These are phyloP conservation scores for Backusella psychrophila DNA, from an alignment of 192 early-diverging fungal species.

Conservation along the genomic window DNA sequence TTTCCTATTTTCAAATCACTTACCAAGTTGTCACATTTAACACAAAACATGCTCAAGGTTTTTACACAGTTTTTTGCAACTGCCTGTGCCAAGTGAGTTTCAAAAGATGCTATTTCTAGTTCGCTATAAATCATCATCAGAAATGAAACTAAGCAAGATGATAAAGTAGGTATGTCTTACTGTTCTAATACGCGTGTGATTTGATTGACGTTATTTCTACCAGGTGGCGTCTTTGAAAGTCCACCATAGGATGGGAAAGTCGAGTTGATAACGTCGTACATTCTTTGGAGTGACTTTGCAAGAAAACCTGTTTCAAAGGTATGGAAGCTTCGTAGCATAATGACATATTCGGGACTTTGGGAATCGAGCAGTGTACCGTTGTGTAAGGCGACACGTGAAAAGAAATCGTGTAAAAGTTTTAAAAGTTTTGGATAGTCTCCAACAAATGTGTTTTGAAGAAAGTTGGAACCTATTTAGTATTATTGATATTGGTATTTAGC, in stretches of 20 bases:
- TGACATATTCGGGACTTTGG: conserved; percentile 44
- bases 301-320: conserved; percentile 48
- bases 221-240: conserved; percentile 33
- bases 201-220: conserved; percentile 53
- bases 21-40: conserved; percentile 59
- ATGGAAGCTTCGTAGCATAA: conserved; percentile 37
- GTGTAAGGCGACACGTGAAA: conserved; percentile 49
- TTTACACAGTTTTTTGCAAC: conserved; percentile 56
- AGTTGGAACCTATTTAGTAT: conserved; percentile 41
- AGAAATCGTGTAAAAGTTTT: conserved; percentile 51
- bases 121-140: conserved; percentile 45
- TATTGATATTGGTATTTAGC: not conserved
- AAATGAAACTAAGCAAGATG: not conserved
- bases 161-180: conserved; percentile 29
- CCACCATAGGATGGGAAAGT: conserved; percentile 54
- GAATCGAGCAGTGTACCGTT: conserved; percentile 40
- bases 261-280: conserved; percentile 63
- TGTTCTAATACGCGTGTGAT: conserved; percentile 54
- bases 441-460: conserved; percentile 51
- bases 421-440: conserved; percentile 52
- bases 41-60: conserved; percentile 57
- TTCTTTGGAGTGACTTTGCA: conserved; percentile 48
- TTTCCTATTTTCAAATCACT: not conserved
- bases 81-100: conserved; percentile 44
- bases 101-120: conserved; percentile 64